These are phyloP conservation scores for Apiospora koreana DNA, from an alignment of 2,329 filamentous ascomycete genomes.

Conservation along the genomic window DNA sequence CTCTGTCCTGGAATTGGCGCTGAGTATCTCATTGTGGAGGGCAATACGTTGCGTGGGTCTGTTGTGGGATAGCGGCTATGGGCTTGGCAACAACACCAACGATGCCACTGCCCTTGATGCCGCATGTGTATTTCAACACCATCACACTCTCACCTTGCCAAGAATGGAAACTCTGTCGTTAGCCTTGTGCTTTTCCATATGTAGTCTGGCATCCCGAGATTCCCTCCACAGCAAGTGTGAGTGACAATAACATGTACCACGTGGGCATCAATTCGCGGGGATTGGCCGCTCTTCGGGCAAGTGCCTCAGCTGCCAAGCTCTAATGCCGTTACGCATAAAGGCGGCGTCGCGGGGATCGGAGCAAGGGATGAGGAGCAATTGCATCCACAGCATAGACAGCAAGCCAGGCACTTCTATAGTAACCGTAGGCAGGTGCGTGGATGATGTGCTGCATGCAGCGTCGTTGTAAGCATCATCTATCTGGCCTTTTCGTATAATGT, in stretches of 20 bases:
- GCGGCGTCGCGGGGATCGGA: background rate
- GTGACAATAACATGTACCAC: background rate
- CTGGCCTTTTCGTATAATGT: too few species aligned
- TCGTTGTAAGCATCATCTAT: too few species aligned
- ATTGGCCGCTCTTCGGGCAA: background rate
- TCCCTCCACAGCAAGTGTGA: background rate
- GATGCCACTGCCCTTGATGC: background rate
- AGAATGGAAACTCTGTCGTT: background rate
- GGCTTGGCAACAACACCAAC: background rate
- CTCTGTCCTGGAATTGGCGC: background rate
- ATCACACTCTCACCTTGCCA: background rate
- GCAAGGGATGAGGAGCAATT: background rate
- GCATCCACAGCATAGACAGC: background rate
- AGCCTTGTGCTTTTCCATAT: background rate
- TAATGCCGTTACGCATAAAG: background rate
- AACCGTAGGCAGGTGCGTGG: too few species aligned
- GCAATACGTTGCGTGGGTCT: background rate
- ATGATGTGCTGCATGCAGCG: too few species aligned
- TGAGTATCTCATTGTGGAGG: background rate
- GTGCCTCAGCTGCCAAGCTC: background rate
- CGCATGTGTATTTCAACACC: background rate
- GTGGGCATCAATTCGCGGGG: background rate
- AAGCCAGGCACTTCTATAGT: too few species aligned
- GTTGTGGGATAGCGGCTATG: background rate
- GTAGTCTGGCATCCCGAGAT: background rate